A percentile compares a stretch with the other conserved stretches of the same genome.
These are phyloP conservation scores for Beauveria brongniartii DNA, from an alignment of 2,329 filamentous ascomycete species.

Conservation along the genomic window DNA sequence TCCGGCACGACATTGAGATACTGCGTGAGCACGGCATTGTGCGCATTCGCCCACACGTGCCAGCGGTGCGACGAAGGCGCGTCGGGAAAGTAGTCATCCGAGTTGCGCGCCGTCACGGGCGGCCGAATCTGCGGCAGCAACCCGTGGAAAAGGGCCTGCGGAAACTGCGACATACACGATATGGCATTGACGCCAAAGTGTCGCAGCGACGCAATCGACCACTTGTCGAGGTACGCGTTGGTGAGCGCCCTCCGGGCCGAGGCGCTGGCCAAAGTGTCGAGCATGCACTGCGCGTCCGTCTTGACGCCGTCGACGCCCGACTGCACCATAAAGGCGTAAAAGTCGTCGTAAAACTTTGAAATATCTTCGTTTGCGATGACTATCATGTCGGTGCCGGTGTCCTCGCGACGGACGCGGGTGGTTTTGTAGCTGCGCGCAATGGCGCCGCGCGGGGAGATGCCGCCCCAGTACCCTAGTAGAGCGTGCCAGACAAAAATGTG, in stretches of 20 bases:
- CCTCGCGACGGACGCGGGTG: constrained; percentile 42
- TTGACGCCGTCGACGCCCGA: constrained; percentile 82
- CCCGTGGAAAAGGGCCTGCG: constrained; percentile 77
- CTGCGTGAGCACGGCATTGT: constrained; percentile 75
- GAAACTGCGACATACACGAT: constrained; percentile 90
- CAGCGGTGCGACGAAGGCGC: constrained; percentile 76
- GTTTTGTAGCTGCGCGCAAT: constrained; percentile 77
- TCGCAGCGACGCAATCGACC: constrained; percentile 68
- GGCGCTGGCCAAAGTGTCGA: constrained; percentile 66
- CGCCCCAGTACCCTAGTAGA: constrained; percentile 83
- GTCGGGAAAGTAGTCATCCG: constrained; percentile 85
- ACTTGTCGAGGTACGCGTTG: constrained; percentile 73
- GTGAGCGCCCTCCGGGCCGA: constrained; percentile 64
- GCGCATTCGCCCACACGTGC: constrained; percentile 92
- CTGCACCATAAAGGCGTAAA: constrained; percentile 71
- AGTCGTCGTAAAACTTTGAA: constrained; percentile 74
- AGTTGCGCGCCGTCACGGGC: constrained; percentile 71
- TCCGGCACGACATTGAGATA: constrained; percentile 84
- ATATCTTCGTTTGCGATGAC: constrained; percentile 70
- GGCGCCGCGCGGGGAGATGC: constrained; percentile 65
- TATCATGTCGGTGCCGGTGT: constrained; percentile 49
- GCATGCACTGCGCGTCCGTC: constrained; percentile 84
- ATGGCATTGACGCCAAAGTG: constrained; percentile 74
- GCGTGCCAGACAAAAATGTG: constrained; percentile 95
- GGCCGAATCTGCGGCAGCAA: constrained; percentile 72